A percentile compares a stretch with the other conserved stretches of the same genome.
phyloP scores from a whole-genome alignment of 148 eudicot species.

The Rhododendron kiyosumense region DNA sequence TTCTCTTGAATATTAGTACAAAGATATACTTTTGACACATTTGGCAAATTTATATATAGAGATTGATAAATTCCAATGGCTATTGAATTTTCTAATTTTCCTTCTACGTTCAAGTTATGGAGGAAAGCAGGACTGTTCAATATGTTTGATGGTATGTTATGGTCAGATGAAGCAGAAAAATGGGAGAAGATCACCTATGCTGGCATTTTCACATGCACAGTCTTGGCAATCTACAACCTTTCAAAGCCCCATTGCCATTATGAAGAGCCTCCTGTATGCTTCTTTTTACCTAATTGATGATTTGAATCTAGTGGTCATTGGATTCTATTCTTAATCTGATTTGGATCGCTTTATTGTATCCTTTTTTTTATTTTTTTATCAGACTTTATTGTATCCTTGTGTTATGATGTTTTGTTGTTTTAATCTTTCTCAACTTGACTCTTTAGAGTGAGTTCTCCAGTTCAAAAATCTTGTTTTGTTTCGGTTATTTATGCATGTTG shows the following conservation, averaged over 20 bases:
- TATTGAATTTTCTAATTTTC: neutral
- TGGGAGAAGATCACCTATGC: slow-evolving; percentile 84
- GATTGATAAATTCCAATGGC: neutral
- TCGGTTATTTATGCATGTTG: neutral
- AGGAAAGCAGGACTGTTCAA: neutral
- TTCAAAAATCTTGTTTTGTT: neutral
- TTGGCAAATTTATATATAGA: no score
- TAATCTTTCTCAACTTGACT: neutral
- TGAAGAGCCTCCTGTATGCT: slow-evolving; percentile 64
- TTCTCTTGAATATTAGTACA: no score
- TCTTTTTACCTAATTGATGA: neutral
- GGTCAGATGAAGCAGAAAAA: slow-evolving; percentile 66
- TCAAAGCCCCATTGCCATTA: slow-evolving; percentile 70
- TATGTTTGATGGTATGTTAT: neutral
- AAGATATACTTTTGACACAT: no score
- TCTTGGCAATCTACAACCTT: slow-evolving; percentile 35
- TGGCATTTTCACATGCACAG: slow-evolving; percentile 49
- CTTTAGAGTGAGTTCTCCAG: neutral
- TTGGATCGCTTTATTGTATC: neutral
- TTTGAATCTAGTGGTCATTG: neutral
- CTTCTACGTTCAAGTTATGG: neutral
- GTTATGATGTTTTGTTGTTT: neutral
- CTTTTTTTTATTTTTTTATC: no score
- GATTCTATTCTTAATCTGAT: neutral
- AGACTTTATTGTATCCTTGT: neutral